Evolutionary conservation across 2,329 filamentous ascomycete species (phyloP), one percentile per base, ranked within the genome.

Genomic region (Diaporthe capsici): DNA sequence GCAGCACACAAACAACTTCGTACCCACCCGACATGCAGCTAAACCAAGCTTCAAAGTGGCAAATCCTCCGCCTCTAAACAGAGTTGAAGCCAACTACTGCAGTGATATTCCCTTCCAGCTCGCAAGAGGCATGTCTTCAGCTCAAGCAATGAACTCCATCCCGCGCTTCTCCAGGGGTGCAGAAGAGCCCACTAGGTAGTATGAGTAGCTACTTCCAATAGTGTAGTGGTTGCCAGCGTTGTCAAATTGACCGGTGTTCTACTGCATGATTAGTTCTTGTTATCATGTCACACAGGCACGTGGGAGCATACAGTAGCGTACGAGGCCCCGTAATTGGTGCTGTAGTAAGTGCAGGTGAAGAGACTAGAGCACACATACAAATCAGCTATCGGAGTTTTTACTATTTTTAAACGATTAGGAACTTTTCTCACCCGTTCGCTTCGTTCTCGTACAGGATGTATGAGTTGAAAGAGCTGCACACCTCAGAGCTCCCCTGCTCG

Each of bases 401-500:
- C 65, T 55, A 70, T 55, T 70, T 70, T 70, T 55, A 51, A 51
- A 70, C n/a, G 34, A 47, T 34, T 10, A 25, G 10, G 15, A 25
- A 47, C 0, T 20, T 20, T 20, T 22, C 58, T 55, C 31, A 73
- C 71, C 71, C 58, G 28, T 72, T 58, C 31, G 15, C 58, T 34
- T 61, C 49, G 60, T 78, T 78, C 28, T 53, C 74, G 53, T 73
- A 75, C n/a, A 74, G 31, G 20, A 77, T 39, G 47, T 75, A 78
- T 37, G 77, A 74, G 57, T 79, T 75, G 74, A 78, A 79, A 73
- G 77, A 79, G 71, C 74, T 60, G 53, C 78, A 79, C 17, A 68
- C 34, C 60, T 72, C 65, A 49, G 60, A 60, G 49, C 17, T 74
- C 10, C 44, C 44, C 60, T 82, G 77, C 13, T 75, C 75, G 8